Conservation (phyloP, 2,329 filamentous ascomycete genomes). For the Aspergillus japonicus region DNA sequence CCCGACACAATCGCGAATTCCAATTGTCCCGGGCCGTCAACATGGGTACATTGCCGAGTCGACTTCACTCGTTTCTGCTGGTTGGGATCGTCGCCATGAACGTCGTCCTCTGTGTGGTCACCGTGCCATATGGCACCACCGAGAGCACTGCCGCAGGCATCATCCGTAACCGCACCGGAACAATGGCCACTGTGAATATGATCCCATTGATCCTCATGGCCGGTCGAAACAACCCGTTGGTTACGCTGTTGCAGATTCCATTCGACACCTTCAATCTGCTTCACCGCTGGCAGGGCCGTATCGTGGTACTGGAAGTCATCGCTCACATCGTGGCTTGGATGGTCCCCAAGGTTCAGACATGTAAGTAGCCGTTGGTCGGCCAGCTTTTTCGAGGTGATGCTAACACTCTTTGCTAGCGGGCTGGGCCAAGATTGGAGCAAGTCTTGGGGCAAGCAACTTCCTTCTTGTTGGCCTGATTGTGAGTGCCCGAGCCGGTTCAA, state of each 20-base stretch:
- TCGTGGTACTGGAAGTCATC: slow-evolving; percentile 67
- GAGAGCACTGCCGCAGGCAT: slow-evolving; percentile 36
- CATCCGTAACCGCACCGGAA: slow-evolving; percentile 45
- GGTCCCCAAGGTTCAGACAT: slow-evolving; percentile 60
- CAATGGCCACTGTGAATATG: slow-evolving; percentile 45
- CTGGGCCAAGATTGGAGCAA: slow-evolving; percentile 36
- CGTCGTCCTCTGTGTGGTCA: slow-evolving; percentile 51
- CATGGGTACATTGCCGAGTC: slow-evolving; percentile 47
- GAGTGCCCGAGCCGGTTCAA: slow-evolving; percentile 18
- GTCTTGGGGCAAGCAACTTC: slow-evolving; percentile 34
- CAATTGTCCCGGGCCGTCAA: slow-evolving; percentile 45
- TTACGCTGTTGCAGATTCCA: slow-evolving; percentile 42
- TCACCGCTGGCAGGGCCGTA: slow-evolving; percentile 75
- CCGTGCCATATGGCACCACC: slow-evolving; percentile 41
- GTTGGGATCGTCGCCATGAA: slow-evolving; percentile 44
- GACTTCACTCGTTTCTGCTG: slow-evolving; percentile 47
- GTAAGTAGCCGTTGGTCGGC: slow-evolving; percentile 17
- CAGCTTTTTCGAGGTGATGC: slow-evolving; percentile 31
- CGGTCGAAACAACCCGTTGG: slow-evolving; percentile 46
- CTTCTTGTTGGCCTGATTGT: slow-evolving; percentile 47
- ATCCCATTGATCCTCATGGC: slow-evolving; percentile 45
- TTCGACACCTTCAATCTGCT: slow-evolving; percentile 56
- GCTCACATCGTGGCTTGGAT: slow-evolving; percentile 73
- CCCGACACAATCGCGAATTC: slow-evolving; percentile 47
- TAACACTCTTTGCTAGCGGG: slow-evolving; percentile 48